Percentiles rank a stretch among this genome's conserved stretches.
Evolutionary conservation across 345 rosid genomes (phyloP).

Genomic region (Euphorbia peplus): DNA sequence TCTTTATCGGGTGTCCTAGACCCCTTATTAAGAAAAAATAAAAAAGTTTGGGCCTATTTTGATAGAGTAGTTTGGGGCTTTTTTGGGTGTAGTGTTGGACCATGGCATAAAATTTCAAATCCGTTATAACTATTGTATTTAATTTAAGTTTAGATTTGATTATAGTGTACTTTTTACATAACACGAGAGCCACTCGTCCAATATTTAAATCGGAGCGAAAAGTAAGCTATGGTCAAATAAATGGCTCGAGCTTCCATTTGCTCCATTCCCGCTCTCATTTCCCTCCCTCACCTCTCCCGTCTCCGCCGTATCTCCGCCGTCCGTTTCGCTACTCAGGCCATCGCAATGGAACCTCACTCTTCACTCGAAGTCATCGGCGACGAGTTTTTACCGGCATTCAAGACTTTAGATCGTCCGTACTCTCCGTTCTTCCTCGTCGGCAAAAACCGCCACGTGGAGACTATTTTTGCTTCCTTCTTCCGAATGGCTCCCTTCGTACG

Average conservation of each 20-base stretch:
- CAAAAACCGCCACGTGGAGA: constrained; percentile 59
- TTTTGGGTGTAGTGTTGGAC: too few species aligned
- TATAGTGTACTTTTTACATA: too few species aligned
- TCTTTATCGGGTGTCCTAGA: too few species aligned
- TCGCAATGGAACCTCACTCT: constrained; percentile 43
- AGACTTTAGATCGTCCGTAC: constrained; percentile 47
- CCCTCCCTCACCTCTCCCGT: constrained; percentile 4
- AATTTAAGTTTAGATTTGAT: too few species aligned
- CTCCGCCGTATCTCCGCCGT: constrained; percentile 31
- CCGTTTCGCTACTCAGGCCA: constrained; percentile 23
- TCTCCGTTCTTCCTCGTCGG: constrained; percentile 50
- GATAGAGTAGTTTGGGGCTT: too few species aligned
- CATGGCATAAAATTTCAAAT: too few species aligned
- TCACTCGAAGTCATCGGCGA: constrained; percentile 75
- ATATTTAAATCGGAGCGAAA: background rate
- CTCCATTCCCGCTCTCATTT: background rate
- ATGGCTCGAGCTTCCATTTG: constrained; percentile 16
- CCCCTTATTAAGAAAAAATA: too few species aligned
- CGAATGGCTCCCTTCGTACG: constrained; percentile 41
- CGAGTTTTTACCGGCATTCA: constrained; percentile 52
- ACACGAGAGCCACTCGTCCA: background rate
- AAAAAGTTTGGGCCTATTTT: too few species aligned
- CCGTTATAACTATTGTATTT: too few species aligned
- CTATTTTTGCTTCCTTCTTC: constrained; percentile 56
- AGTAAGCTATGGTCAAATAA: background rate